These are phyloP conservation scores for Wickerhamia fluorescens DNA, from an alignment of 805 yeast genomes.

Conservation along the genomic window DNA sequence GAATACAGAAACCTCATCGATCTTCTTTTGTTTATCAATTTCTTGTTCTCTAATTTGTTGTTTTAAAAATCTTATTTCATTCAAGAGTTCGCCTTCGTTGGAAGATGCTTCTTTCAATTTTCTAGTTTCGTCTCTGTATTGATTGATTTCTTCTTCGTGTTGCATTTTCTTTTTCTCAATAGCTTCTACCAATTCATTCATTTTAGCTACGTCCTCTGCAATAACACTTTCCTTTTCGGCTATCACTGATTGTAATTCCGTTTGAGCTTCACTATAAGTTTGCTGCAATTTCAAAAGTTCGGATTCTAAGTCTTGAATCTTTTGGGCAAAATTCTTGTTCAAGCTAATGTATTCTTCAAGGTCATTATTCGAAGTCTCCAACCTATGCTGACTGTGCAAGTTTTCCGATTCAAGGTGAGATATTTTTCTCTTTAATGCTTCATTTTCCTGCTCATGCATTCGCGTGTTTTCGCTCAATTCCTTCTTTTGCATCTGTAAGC, in stretches of 20 bases:
- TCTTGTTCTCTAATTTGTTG: constrained; percentile 33
- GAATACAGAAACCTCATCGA: constrained; percentile 61
- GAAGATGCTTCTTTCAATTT: constrained; percentile 9
- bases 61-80: constrained; percentile 12
- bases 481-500: constrained; percentile 4
- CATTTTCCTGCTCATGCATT: constrained; percentile 10
- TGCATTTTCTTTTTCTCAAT: constrained; percentile 10
- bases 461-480: constrained; percentile 8
- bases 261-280: constrained; percentile 2
- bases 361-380: constrained; percentile 1
- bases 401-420: constrained; percentile 4
- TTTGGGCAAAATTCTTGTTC: constrained; percentile 4
- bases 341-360: constrained; percentile 4
- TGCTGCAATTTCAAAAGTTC: constrained; percentile 17
- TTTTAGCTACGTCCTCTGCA: constrained; percentile 21
- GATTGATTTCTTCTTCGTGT: constrained; percentile 7
- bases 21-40: constrained; percentile 43
- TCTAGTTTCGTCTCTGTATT: constrained; percentile 7
- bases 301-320: constrained; percentile 19
- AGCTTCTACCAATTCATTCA: constrained; percentile 21
- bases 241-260: constrained; percentile 4
- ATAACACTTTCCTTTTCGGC: constrained; percentile 26
- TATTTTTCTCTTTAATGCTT: constrained; percentile 10
- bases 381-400: constrained; percentile 2
- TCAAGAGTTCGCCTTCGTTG: constrained; percentile 2